phyloP scores from a whole-genome alignment of 176 grass and related monocot genomes.

The Panicum miliaceum region DNA sequence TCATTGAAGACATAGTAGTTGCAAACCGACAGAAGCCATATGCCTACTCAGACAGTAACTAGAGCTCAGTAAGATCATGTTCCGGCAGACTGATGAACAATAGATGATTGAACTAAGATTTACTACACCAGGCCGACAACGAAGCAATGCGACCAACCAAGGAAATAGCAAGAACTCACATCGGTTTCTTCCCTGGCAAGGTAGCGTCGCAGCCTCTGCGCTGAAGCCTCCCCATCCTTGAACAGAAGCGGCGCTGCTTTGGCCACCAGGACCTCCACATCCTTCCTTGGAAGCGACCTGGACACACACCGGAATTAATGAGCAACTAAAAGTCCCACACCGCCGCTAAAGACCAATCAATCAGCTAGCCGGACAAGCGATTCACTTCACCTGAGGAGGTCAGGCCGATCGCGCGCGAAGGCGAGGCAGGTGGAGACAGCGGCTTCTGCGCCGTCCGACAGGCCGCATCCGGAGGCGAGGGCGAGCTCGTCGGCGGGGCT shows the following conservation, averaged over 20 bases:
- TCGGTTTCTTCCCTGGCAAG: conserved; percentile 42
- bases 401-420: conserved; percentile 73
- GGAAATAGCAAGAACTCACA: conserved; percentile 48
- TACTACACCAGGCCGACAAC: neutral
- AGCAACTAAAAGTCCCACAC: neutral
- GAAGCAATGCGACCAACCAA: neutral
- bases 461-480: conserved; percentile 16
- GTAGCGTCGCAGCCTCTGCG: conserved; percentile 58
- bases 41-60: neutral
- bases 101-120: neutral
- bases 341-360: neutral
- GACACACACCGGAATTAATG: neutral
- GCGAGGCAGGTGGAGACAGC: conserved; percentile 58
- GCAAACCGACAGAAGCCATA: neutral
- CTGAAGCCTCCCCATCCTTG: conserved; percentile 70
- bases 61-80: conserved; percentile 23
- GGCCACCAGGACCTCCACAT: conserved; percentile 70
- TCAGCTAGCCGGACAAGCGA: conserved; percentile 4
- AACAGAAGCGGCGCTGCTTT: conserved; percentile 70
- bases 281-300: conserved; percentile 74
- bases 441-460: conserved; percentile 54
- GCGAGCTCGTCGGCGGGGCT: conserved; percentile 33
- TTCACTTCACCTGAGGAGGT: conserved; percentile 70
- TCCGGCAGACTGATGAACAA: neutral
- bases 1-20: neutral